Evolutionary conservation across 768 basidiomycete species (phyloP).

Genomic region (Lyophyllum semitale): DNA sequence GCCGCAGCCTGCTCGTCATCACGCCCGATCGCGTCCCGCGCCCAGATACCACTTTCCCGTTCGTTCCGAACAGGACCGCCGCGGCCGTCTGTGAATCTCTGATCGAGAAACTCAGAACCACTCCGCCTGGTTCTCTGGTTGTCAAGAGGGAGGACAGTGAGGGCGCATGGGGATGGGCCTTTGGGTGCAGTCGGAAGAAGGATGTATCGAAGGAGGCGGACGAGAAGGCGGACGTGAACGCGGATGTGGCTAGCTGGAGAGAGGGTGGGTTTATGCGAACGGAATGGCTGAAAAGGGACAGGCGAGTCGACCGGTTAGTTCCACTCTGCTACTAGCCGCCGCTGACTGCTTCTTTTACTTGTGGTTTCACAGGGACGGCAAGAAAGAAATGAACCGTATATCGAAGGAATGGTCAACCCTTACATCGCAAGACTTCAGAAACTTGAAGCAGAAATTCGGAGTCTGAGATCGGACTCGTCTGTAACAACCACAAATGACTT

Average conservation of each 20-base stretch:
- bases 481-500: neutral
- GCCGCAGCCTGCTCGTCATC: constrained; percentile 53
- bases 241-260: constrained; percentile 50
- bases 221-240: constrained; percentile 28
- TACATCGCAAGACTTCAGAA: constrained; percentile 51
- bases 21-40: constrained; percentile 57
- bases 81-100: constrained; percentile 54
- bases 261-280: constrained; percentile 48
- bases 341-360: constrained; percentile 4
- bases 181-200: constrained; percentile 33
- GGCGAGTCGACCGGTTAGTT: constrained; percentile 33
- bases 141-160: constrained; percentile 46
- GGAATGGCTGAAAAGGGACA: constrained; percentile 64
- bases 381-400: constrained; percentile 54
- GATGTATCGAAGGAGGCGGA: constrained; percentile 37
- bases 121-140: constrained; percentile 34
- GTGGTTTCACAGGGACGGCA: constrained; percentile 46
- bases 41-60: constrained; percentile 53
- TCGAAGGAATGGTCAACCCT: constrained; percentile 50
- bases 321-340: neutral
- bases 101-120: constrained; percentile 46
- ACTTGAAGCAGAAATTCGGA: constrained; percentile 54
- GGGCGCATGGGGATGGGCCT: constrained; percentile 35
- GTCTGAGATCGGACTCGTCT: constrained; percentile 37
- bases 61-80: constrained; percentile 62